These are phyloP conservation scores for Sporothrix sp. DNA, from an alignment of 2,329 filamentous ascomycete species.

Conservation along the genomic window DNA sequence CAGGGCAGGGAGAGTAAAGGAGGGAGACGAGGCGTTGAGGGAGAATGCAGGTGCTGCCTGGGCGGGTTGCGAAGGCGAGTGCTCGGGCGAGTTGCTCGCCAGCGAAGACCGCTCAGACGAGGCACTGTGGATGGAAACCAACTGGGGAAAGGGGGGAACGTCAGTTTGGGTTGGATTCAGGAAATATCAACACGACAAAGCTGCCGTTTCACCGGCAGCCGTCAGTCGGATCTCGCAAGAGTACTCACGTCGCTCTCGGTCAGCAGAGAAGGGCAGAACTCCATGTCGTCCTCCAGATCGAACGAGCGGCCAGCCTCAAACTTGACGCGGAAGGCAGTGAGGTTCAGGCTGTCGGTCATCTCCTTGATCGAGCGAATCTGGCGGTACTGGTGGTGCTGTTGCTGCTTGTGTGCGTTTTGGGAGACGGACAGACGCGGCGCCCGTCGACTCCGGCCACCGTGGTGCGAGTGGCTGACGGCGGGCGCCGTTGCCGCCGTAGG, in stretches of 20 bases:
- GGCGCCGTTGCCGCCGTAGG: conserved; percentile 43
- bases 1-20: conserved; percentile 56
- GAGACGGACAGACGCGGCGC: conserved; percentile 69
- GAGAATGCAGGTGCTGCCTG: conserved; percentile 71
- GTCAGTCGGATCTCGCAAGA: too few relatives aligned
- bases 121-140: conserved; percentile 83
- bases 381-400: conserved; percentile 34
- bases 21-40: conserved; percentile 55
- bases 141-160: conserved; percentile 37
- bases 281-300: conserved; percentile 89
- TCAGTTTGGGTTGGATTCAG: neutral
- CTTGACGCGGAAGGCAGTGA: conserved; percentile 71
- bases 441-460: conserved; percentile 75
- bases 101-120: conserved; percentile 88
- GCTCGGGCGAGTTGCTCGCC: conserved; percentile 86
- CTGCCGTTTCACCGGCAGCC: neutral
- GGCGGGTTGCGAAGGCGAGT: conserved; percentile 78
- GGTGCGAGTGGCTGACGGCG: conserved; percentile 61
- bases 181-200: neutral
- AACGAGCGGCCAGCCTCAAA: conserved; percentile 91
- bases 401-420: conserved; percentile 75
- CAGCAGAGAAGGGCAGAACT: conserved; percentile 87
- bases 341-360: conserved; percentile 63
- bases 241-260: conserved; percentile 89
- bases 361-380: conserved; percentile 81